Evolutionary conservation across 1,284 basidiomycete genomes (phyloP).

Genomic region (Termitomyces sp.): DNA sequence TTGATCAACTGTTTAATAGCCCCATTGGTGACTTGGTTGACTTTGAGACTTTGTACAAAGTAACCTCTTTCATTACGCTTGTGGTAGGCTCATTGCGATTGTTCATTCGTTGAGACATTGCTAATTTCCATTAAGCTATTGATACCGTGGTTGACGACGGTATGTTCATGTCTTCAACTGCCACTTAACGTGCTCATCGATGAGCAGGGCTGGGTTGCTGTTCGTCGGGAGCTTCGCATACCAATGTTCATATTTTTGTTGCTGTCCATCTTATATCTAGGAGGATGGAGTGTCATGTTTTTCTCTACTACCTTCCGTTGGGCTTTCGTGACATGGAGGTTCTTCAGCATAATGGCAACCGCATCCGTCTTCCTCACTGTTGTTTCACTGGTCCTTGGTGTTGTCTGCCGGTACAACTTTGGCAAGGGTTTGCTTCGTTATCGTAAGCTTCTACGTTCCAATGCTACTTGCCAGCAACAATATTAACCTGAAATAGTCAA

Average conservation of each 20-base stretch:
- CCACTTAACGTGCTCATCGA: conserved; percentile 10
- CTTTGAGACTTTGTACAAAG: conserved; percentile 46
- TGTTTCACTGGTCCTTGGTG: conserved; percentile 51
- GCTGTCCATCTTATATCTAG: conserved; percentile 54
- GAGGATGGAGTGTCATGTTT: conserved; percentile 70
- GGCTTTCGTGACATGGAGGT: conserved; percentile 68
- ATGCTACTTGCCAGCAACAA: neutral
- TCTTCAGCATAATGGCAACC: conserved; percentile 62
- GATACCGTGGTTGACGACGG: conserved; percentile 61
- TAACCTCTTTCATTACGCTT: conserved; percentile 50
- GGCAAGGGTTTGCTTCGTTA: conserved; percentile 66
- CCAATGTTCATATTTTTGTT: conserved; percentile 60
- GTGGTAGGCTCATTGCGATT: conserved; percentile 37
- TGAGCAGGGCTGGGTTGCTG: conserved; percentile 65
- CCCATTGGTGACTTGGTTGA: conserved; percentile 49
- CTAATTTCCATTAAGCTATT: conserved; percentile 41
- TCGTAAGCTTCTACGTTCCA: conserved; percentile 40
- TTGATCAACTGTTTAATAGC: conserved; percentile 70
- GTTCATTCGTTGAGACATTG: neutral
- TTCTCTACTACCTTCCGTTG: conserved; percentile 66
- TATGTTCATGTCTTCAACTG: conserved; percentile 24
- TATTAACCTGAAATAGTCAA: conserved; percentile 39
- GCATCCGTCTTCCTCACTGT: conserved; percentile 56
- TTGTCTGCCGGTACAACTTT: conserved; percentile 68
- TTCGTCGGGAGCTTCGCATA: conserved; percentile 57